Conservation (phyloP, 2,329 filamentous ascomycete genomes). For the Ophiostoma ips region DNA sequence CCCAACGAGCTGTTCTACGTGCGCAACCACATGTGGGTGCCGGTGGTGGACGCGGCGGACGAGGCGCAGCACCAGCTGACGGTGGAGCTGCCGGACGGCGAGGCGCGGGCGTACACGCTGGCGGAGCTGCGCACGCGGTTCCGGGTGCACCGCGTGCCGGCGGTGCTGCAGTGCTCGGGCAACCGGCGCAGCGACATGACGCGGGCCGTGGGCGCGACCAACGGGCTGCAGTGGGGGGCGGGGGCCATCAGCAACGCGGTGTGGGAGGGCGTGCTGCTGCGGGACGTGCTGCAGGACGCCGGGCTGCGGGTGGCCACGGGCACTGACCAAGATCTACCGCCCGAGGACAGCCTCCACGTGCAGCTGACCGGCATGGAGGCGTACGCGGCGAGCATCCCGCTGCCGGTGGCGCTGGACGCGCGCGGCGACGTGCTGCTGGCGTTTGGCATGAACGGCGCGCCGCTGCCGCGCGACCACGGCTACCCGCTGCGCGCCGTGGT, state of each 20-base stretch:
- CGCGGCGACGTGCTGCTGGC: slow-evolving; percentile 52
- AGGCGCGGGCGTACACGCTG: slow-evolving; percentile 37
- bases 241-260: slow-evolving; percentile 47
- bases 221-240: slow-evolving; percentile 44
- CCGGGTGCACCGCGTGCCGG: slow-evolving; percentile 35
- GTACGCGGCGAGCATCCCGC: slow-evolving; percentile 47
- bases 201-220: slow-evolving; percentile 31
- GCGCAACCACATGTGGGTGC: slow-evolving; percentile 52
- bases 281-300: slow-evolving; percentile 42
- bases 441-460: slow-evolving; percentile 52
- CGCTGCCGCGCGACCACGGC: slow-evolving; percentile 51
- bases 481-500: slow-evolving; percentile 49
- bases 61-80: slow-evolving; percentile 31
- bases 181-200: slow-evolving; percentile 48
- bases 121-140: slow-evolving; percentile 40
- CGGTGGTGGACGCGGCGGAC: slow-evolving; percentile 19
- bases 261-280: slow-evolving; percentile 42
- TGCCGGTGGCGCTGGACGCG: slow-evolving; percentile 43
- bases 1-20: slow-evolving; percentile 44
- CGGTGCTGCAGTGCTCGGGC: slow-evolving; percentile 45
- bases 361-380: slow-evolving; percentile 46
- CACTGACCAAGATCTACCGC: slow-evolving; percentile 17
- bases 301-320: too few relatives aligned
- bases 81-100: slow-evolving; percentile 45
- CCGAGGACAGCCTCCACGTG: slow-evolving; percentile 40